These are phyloP conservation scores for Giardia duodenalis DNA, from an alignment of 208 protist genomes.

Conservation along the genomic window DNA sequence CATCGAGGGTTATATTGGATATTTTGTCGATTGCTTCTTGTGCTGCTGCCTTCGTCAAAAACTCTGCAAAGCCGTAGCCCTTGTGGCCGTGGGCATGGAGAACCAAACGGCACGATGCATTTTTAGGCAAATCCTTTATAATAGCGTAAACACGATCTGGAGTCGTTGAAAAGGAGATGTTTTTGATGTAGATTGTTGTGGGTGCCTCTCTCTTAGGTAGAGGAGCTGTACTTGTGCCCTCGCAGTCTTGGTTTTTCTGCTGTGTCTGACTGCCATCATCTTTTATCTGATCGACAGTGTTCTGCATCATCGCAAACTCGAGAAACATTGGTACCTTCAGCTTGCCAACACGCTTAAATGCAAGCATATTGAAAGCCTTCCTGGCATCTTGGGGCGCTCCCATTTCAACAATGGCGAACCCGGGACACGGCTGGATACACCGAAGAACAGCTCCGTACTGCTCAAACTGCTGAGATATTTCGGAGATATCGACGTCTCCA, in stretches of 20 bases:
- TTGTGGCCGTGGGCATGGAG: not conserved
- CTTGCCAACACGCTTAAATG: not conserved
- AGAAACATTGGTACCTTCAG: conserved; percentile 24
- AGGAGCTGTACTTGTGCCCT: not conserved
- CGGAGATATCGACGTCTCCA: not conserved
- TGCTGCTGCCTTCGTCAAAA: not conserved
- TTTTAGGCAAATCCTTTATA: not conserved
- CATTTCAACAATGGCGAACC: conserved; percentile 25
- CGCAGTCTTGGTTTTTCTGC: conserved; percentile 18
- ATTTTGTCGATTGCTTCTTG: not conserved
- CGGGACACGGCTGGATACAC: not conserved
- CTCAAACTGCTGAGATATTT: not conserved
- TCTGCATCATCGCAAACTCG: conserved; percentile 19
- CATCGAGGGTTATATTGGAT: not conserved
- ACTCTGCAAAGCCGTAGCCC: not conserved
- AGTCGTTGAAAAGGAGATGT: conserved; percentile 4
- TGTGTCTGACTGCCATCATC: not conserved
- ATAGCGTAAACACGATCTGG: not conserved
- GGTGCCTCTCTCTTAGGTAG: not conserved
- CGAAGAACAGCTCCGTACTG: conserved; percentile 8
- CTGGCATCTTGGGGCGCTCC: not conserved
- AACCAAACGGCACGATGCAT: conserved; percentile 1
- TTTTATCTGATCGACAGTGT: not conserved
- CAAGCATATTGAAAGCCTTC: conserved; percentile 7
- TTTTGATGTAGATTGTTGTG: not conserved